phyloP scores from a whole-genome alignment of 225 moss, liverwort and hornwort genomes.

The Bryoerythrophyllum caledonicum region DNA sequence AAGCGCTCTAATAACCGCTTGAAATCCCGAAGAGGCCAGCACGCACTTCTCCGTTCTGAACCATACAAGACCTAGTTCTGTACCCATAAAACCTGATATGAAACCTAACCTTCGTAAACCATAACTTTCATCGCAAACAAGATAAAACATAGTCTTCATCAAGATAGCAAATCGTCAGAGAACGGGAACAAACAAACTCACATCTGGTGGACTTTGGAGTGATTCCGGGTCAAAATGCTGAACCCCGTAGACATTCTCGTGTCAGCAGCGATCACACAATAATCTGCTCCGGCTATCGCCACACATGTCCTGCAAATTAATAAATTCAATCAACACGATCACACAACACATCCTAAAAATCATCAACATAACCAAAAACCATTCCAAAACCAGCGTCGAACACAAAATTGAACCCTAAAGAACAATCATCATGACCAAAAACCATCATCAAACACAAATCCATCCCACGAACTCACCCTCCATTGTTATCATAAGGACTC shows the following conservation, averaged over 20 bases:
- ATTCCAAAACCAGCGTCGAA: background rate
- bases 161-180: background rate
- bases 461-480: slow-evolving; percentile 33
- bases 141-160: no score
- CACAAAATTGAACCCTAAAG: no score
- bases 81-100: slow-evolving; percentile 14
- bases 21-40: slow-evolving; percentile 91
- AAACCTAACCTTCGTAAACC: background rate
- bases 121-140: no score
- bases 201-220: slow-evolving; percentile 87
- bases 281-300: slow-evolving; percentile 89
- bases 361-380: no score
- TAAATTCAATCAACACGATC: background rate
- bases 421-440: no score
- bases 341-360: background rate
- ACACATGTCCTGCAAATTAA: slow-evolving; percentile 70
- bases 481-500: slow-evolving; percentile 69
- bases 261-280: slow-evolving; percentile 95
- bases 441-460: background rate
- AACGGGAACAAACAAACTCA: slow-evolving; percentile 26
- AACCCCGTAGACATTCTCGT: slow-evolving; percentile 97
- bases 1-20: slow-evolving; percentile 81
- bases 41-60: slow-evolving; percentile 80
- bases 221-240: slow-evolving; percentile 81
- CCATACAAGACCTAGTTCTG: slow-evolving; percentile 9